These are phyloP conservation scores for Aspergillus ibericus DNA, from an alignment of 2,329 filamentous ascomycete genomes.

Conservation along the genomic window DNA sequence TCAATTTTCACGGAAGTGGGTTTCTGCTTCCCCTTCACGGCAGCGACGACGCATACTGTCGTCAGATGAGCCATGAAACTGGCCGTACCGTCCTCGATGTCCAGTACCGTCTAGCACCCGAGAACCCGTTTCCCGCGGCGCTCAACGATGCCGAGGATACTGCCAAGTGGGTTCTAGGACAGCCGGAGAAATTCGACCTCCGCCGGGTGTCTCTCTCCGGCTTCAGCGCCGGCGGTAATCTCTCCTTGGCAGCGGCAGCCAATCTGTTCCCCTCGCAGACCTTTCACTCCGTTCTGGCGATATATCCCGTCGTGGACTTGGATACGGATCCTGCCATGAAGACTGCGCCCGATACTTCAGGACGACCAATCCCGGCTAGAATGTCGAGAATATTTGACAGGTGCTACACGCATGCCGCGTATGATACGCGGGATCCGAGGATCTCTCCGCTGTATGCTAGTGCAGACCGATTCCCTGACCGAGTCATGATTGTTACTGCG, in stretches of 20 bases:
- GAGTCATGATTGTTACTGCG: conserved; percentile 33
- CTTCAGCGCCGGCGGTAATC: conserved; percentile 47
- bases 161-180: conserved; percentile 37
- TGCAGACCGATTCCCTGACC: conserved; percentile 27
- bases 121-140: conserved; percentile 42
- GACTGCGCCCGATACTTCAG: conserved; percentile 22
- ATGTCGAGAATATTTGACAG: conserved; percentile 30
- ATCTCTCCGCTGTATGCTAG: conserved; percentile 33
- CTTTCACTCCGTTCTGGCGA: conserved; percentile 34
- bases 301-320: conserved; percentile 35
- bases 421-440: conserved; percentile 32
- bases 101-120: conserved; percentile 43
- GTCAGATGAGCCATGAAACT: conserved; percentile 24
- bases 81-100: conserved; percentile 39
- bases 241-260: conserved; percentile 37
- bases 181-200: conserved; percentile 35
- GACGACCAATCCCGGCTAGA: conserved; percentile 23
- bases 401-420: conserved; percentile 28
- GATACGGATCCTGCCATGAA: conserved; percentile 20
- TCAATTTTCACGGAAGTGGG: conserved; percentile 39
- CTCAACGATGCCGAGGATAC: conserved; percentile 44
- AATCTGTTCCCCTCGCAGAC: conserved; percentile 30
- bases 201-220: conserved; percentile 38
- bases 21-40: conserved; percentile 36
- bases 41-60: conserved; percentile 33